Conservation (phyloP, 2,329 filamentous ascomycete species). For the Venturia asperata region DNA sequence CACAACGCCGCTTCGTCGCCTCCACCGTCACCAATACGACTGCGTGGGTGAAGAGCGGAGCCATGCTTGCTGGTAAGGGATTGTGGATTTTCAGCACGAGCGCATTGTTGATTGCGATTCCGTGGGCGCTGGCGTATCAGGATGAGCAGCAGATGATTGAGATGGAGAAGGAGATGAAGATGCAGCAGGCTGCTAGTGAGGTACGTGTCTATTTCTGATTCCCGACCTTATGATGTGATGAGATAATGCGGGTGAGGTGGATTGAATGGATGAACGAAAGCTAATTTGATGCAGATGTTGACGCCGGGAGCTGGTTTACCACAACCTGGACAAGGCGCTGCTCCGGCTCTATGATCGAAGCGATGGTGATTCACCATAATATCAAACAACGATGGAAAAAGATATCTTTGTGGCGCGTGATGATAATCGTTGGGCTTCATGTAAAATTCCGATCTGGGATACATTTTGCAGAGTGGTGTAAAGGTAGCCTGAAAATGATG, state of each 20-base stretch:
- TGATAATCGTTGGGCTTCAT: conserved; percentile 8
- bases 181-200: conserved; percentile 87
- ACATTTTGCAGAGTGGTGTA: not conserved
- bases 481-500: not conserved
- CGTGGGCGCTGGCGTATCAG: conserved; percentile 83
- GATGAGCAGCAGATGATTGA: conserved; percentile 96
- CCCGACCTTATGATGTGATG: not conserved
- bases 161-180: conserved; percentile 96
- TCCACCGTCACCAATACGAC: conserved; percentile 44
- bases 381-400: not conserved
- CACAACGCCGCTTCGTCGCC: conserved; percentile 37
- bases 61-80: conserved; percentile 72
- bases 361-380: not conserved
- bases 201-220: conserved; percentile 37
- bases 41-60: conserved; percentile 51
- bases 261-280: not conserved
- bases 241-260: not conserved
- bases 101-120: conserved; percentile 81
- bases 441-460: not conserved
- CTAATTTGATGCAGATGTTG: conserved; percentile 9
- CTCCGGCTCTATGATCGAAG: not conserved
- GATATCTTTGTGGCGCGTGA: not conserved
- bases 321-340: conserved; percentile 11
- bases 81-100: conserved; percentile 89
- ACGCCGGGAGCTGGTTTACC: conserved; percentile 10